A percentile compares a stretch with the other conserved stretches of the same genome.
Conservation (phyloP, 2,329 filamentous ascomycete species). For the Colletotrichum camelliae region DNA sequence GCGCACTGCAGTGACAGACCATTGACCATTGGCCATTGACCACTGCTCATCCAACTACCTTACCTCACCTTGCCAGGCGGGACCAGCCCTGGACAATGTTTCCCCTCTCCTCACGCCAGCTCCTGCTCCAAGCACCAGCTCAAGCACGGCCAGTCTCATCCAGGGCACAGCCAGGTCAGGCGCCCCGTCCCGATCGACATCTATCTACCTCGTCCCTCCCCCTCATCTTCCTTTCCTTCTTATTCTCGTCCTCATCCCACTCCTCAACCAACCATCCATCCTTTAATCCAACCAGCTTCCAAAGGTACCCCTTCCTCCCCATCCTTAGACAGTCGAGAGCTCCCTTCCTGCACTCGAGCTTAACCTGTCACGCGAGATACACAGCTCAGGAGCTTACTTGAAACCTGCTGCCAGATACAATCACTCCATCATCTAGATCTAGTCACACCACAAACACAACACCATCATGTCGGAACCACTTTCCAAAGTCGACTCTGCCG, state of each 20-base stretch:
- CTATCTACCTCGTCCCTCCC: background rate
- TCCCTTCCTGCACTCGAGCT: background rate
- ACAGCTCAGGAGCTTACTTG: background rate
- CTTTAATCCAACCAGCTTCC: background rate
- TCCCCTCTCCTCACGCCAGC: background rate
- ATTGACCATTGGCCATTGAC: background rate
- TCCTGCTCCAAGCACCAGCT: background rate
- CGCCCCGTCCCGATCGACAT: constrained; percentile 10
- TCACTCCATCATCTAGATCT: background rate
- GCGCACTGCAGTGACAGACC: background rate
- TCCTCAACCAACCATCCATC: background rate
- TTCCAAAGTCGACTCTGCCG: constrained; percentile 90
- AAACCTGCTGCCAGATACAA: background rate
- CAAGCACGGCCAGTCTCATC: background rate
- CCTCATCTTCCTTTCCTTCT: constrained; percentile 2
- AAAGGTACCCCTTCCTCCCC: constrained; percentile 5
- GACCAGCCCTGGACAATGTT: background rate
- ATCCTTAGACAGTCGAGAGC: background rate
- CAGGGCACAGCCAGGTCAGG: background rate
- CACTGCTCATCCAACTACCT: background rate
- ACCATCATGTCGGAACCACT: constrained; percentile 61
- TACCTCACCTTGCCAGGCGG: background rate
- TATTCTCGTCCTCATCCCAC: constrained; percentile 15
- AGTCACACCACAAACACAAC: constrained; percentile 1
- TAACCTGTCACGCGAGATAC: background rate